Evolutionary conservation across 148 eudicot species (phyloP), one percentile per base, ranked within the genome.

Genomic region (Salicornia ramosissima): DNA sequence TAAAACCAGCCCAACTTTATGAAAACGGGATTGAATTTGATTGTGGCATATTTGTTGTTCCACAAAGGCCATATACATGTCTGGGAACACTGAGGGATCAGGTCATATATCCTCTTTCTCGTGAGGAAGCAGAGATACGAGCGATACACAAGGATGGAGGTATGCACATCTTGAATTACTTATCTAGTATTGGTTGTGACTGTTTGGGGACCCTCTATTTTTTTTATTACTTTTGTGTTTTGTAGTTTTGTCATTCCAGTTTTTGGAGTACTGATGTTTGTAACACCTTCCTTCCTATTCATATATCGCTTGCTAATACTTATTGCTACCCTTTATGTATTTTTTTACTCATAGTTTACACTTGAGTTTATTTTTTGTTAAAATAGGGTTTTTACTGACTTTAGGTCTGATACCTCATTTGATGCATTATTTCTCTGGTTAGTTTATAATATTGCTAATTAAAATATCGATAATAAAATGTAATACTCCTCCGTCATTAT

Each of bases 11-110:
- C 46, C 90, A 85, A 70, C 77, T 78, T 64, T 73, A 86, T 73
- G 77, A 80, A 33, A 80, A 70, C 47, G 88, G 84, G 46, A 70
- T 80, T 75, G 86, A 82, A 68, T 85, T 78, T 39, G 78, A 84
- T 62, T 83, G 90, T 77, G 88, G 90, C 24, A 76, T 93, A 61
- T 93, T 93, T 73, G 92, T 88, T 83, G 85, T 93, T 71, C 96
- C 96, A 28, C 98, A 93, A 74, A 80, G 85, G 51, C 98, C 96
- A 40, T 93, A 93, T 76, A 93, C 98, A 30, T 93, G 98, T 85
- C 79, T 93, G 59, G 98, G 98, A 75, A 85, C 92, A 36, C 83
- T 90, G 65, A 81, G 98, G 64, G 98, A 93, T 87, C 98, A 93
- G 79, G 80, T 93, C 67, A 93, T 93, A 68, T 93, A 93, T 74